Evolutionary conservation across 2,329 filamentous ascomycete genomes (phyloP).

Genomic region (Nigrograna mackinnonii): DNA sequence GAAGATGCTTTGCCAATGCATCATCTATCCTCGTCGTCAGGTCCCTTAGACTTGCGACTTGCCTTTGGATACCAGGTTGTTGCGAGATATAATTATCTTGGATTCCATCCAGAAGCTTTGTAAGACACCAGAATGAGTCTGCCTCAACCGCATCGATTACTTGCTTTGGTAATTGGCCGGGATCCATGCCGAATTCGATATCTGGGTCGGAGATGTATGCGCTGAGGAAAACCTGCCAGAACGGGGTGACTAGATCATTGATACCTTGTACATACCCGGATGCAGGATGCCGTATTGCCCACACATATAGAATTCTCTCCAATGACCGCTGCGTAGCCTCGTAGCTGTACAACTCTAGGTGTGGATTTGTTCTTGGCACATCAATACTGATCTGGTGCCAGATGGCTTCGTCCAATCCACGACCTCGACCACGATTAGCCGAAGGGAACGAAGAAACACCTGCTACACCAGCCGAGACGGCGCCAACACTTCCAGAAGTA

Average conservation of each 20-base stretch:
- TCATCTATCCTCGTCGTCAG: slow-evolving; percentile 89
- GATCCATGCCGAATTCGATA: slow-evolving; percentile 94
- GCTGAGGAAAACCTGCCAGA: slow-evolving; percentile 96
- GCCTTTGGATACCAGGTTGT: slow-evolving; percentile 93
- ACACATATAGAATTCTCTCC: slow-evolving; percentile 93
- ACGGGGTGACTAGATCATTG: slow-evolving; percentile 95
- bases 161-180: slow-evolving; percentile 84
- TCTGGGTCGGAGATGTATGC: slow-evolving; percentile 94
- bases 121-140: slow-evolving; percentile 97
- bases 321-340: slow-evolving; percentile 94
- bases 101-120: slow-evolving; percentile 96
- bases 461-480: slow-evolving; percentile 57
- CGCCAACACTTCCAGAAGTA: slow-evolving; percentile 42
- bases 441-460: slow-evolving; percentile 46
- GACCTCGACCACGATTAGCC: slow-evolving; percentile 62
- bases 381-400: slow-evolving; percentile 99
- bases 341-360: slow-evolving; percentile 92
- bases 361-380: slow-evolving; percentile 92
- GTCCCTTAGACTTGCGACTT: slow-evolving; percentile 86
- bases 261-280: slow-evolving; percentile 98
- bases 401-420: slow-evolving; percentile 91
- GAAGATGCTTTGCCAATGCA: slow-evolving; percentile 82
- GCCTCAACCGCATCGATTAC: slow-evolving; percentile 97
- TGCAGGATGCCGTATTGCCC: slow-evolving; percentile 96
- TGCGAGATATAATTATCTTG: slow-evolving; percentile 99